phyloP scores from a whole-genome alignment of 768 basidiomycete genomes.

The Auricularia sp. region DNA sequence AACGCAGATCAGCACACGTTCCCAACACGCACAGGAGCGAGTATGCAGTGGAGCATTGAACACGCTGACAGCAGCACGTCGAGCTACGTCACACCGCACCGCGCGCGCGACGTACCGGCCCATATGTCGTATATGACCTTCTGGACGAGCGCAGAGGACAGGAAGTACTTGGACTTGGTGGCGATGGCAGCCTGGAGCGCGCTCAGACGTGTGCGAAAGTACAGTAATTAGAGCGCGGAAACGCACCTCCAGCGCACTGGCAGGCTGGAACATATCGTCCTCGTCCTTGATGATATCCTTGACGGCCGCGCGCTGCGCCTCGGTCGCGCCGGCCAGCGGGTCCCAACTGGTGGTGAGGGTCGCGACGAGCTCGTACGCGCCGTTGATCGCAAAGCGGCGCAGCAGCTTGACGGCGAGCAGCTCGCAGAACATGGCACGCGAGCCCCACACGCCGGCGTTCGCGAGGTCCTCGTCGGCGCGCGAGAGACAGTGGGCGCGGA shows the following conservation, averaged over 20 bases:
- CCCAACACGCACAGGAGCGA: no score
- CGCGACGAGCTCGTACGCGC: slow-evolving; percentile 39
- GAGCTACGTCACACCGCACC: slow-evolving; percentile 4
- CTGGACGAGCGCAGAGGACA: slow-evolving; percentile 76
- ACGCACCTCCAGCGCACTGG: slow-evolving; percentile 80
- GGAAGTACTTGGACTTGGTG: slow-evolving; percentile 73
- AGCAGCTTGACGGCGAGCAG: slow-evolving; percentile 84
- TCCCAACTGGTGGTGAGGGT: slow-evolving; percentile 79
- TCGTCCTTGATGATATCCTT: slow-evolving; percentile 49
- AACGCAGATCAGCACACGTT: neutral
- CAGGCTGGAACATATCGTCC: slow-evolving; percentile 50
- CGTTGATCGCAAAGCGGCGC: slow-evolving; percentile 55
- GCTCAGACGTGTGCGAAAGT: neutral
- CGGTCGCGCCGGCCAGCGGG: slow-evolving; percentile 68
- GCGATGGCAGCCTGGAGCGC: slow-evolving; percentile 70
- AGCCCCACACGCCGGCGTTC: slow-evolving; percentile 59
- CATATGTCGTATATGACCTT: slow-evolving; percentile 83
- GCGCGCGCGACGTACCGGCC: slow-evolving; percentile 37
- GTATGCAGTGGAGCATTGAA: no score
- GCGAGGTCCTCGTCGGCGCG: slow-evolving; percentile 64
- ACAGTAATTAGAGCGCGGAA: neutral
- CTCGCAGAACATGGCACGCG: slow-evolving; percentile 75
- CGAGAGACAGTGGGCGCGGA: slow-evolving; percentile 67
- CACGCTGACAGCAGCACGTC: no score
- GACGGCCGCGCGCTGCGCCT: slow-evolving; percentile 55